phyloP scores from a whole-genome alignment of 169 alveolate genomes.

The Cyclospora cayetanensis region DNA sequence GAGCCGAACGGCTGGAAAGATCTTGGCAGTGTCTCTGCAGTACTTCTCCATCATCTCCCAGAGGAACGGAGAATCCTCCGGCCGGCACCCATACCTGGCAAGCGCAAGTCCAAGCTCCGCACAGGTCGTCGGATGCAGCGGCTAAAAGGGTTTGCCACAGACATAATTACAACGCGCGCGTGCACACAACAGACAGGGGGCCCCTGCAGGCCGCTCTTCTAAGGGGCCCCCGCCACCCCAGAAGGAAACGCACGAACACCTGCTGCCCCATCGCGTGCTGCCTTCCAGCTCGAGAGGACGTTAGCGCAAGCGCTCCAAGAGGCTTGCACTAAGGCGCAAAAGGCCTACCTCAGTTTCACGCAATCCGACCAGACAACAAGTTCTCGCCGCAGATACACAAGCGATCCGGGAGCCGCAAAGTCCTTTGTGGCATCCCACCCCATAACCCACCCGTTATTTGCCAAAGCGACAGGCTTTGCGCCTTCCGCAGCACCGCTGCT shows the following conservation, averaged over 20 bases:
- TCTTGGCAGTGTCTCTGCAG: constrained; percentile 85
- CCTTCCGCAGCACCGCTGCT: neutral
- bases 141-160: too few species aligned
- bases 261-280: too few species aligned
- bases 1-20: constrained; percentile 93
- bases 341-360: too few species aligned
- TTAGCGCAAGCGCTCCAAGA: too few species aligned
- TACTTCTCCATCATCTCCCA: constrained; percentile 93
- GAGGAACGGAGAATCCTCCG: constrained; percentile 88
- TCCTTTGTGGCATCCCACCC: constrained; percentile 87
- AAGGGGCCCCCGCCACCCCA: neutral
- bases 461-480: constrained; percentile 67
- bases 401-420: constrained; percentile 89
- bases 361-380: constrained; percentile 94
- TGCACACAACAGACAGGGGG: neutral
- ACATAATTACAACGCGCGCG: neutral
- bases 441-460: constrained; percentile 88
- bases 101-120: too few species aligned
- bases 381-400: constrained; percentile 92
- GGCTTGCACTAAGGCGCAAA: too few species aligned
- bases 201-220: neutral
- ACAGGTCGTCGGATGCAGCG: too few species aligned
- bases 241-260: too few species aligned
- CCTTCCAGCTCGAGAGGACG: too few species aligned
- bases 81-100: constrained; percentile 88